phyloP scores from a whole-genome alignment of 345 rosid species.

The Lenwebbia sp. region DNA sequence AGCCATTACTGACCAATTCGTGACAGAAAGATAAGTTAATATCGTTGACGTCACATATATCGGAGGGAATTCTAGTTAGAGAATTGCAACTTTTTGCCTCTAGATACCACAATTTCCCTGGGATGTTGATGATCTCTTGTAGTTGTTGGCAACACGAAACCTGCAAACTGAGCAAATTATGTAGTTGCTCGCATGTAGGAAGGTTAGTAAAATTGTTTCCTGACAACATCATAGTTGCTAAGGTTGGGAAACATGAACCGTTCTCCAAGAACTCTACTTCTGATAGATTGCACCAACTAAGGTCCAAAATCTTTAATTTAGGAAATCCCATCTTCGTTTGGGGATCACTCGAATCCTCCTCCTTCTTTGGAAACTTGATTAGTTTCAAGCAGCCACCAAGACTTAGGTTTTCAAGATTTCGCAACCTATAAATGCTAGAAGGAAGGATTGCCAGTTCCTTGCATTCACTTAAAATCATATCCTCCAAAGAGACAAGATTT shows the following conservation, averaged over 20 bases:
- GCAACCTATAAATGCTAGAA: not conserved
- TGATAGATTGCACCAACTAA: fast-evolving
- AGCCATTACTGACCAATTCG: fast-evolving
- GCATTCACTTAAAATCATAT: fast-evolving
- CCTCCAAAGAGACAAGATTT: not conserved
- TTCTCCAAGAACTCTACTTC: not conserved
- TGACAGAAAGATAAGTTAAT: fast-evolving
- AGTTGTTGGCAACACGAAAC: not conserved
- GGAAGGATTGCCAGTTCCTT: not conserved
- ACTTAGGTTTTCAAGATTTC: fast-evolving
- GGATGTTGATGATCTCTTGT: not conserved
- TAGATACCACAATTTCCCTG: not conserved
- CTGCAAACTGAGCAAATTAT: fast-evolving
- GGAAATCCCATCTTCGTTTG: not conserved
- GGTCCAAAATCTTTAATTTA: fast-evolving
- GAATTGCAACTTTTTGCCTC: fast-evolving
- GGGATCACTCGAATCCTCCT: not conserved
- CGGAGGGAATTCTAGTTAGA: fast-evolving
- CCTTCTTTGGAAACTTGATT: not conserved
- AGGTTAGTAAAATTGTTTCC: not conserved
- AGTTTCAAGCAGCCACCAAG: fast-evolving
- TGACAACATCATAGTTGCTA: too few relatives aligned
- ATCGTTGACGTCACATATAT: fast-evolving
- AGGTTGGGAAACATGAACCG: not conserved
- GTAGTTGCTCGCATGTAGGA: fast-evolving